phyloP scores from a whole-genome alignment of 148 eudicot species.

The Suaeda aralocaspica region DNA sequence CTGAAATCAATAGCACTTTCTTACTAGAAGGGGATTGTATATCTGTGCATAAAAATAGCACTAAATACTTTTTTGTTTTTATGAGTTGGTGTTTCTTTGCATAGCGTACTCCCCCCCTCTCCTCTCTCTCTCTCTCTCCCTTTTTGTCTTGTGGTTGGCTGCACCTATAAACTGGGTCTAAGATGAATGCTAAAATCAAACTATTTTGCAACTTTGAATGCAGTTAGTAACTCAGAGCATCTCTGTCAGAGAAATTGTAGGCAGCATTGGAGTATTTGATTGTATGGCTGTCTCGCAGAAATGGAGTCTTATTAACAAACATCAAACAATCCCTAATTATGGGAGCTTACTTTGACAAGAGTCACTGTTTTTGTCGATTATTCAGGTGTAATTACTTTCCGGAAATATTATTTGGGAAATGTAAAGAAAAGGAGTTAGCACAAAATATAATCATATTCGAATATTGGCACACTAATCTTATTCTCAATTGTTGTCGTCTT shows the following conservation, averaged over 20 bases:
- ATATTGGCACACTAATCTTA: background rate
- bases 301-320: background rate
- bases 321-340: background rate
- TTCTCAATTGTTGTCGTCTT: background rate
- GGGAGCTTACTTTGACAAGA: background rate
- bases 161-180: background rate
- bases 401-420: background rate
- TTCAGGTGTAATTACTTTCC: constrained; percentile 1
- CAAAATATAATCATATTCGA: background rate
- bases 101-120: no score
- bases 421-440: constrained; percentile 7
- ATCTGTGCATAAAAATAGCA: no score
- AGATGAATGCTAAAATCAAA: background rate
- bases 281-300: background rate
- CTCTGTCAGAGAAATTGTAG: background rate
- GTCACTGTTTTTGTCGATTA: background rate
- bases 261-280: constrained; percentile 4
- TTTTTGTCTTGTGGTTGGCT: background rate
- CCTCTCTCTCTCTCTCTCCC: background rate
- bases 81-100: no score
- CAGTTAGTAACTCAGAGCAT: background rate
- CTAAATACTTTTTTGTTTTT: no score
- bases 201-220: background rate
- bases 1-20: background rate
- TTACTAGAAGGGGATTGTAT: background rate